Evolutionary conservation across 768 basidiomycete species (phyloP).

Genomic region (Hemileccinum rubropunctum): DNA sequence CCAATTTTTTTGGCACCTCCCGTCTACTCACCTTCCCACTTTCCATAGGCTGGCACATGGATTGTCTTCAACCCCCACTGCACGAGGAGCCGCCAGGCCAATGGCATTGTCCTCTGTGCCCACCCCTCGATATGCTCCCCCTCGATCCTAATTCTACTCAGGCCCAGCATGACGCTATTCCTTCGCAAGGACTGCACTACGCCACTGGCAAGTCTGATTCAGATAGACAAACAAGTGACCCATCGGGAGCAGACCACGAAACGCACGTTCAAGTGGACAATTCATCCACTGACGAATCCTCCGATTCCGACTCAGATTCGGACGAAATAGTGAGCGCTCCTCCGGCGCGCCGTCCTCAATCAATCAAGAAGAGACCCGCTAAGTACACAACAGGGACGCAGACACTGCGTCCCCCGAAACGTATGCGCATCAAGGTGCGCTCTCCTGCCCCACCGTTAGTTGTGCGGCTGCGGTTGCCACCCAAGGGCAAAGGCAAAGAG

Average conservation of each 20-base stretch:
- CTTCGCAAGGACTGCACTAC: constrained; percentile 29
- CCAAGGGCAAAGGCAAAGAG: constrained; percentile 68
- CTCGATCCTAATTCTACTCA: constrained; percentile 2
- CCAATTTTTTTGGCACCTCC: constrained; percentile 5
- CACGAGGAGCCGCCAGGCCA: constrained; percentile 67
- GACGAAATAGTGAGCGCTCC: constrained; percentile 20
- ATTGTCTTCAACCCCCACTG: constrained; percentile 74
- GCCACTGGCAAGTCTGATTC: constrained; percentile 20
- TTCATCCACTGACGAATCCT: constrained; percentile 34
- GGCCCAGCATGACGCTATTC: constrained; percentile 41
- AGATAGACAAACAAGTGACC: constrained; percentile 30
- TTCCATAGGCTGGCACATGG: constrained; percentile 74
- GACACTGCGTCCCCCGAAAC: constrained; percentile 38
- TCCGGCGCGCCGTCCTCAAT: constrained; percentile 9
- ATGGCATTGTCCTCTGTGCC: constrained; percentile 75
- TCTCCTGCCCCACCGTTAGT: constrained; percentile 35
- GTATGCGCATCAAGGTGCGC: constrained; percentile 44
- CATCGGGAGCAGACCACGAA: constrained; percentile 24
- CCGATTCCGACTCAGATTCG: constrained; percentile 30
- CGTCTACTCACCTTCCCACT: constrained; percentile 1
- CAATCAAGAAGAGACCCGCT: constrained; percentile 28
- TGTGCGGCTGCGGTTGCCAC: constrained; percentile 54
- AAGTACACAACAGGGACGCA: constrained; percentile 23
- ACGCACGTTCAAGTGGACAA: constrained; percentile 36
- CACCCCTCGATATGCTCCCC: constrained; percentile 26